Percentiles rank a stretch among this genome's conserved stretches.
Conservation (phyloP, 176 grass and related monocot species). For the sorghum (Sorghum bicolor) region DNA sequence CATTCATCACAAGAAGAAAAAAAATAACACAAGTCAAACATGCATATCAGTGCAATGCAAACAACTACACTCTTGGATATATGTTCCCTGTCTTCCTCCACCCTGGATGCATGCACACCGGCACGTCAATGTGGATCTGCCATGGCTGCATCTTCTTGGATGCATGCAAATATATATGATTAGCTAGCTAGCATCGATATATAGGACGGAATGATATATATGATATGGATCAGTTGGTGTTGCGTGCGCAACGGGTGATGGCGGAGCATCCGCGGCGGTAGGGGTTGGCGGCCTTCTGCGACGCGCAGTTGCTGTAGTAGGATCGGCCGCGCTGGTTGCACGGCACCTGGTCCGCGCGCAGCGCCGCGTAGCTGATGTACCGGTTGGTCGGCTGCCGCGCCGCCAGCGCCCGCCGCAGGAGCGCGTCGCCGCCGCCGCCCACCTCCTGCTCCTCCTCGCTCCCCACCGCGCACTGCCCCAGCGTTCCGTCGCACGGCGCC, state of each 20-base stretch:
- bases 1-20: background rate
- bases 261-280: conserved; percentile 67
- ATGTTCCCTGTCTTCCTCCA: background rate
- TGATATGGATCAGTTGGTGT: conserved; percentile 29
- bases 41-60: background rate
- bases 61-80: background rate
- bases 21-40: background rate
- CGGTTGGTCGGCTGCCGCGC: conserved; percentile 5
- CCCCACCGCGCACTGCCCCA: conserved; percentile 23
- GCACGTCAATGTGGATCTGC: background rate
- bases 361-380: conserved; percentile 55
- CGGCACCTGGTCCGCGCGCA: conserved; percentile 53
- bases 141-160: background rate
- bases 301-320: conserved; percentile 76
- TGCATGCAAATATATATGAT: background rate
- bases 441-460: background rate
- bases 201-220: too few species aligned
- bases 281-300: conserved; percentile 38
- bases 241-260: conserved; percentile 69
- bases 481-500: background rate
- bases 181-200: too few species aligned
- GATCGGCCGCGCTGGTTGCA: conserved; percentile 62
- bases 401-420: conserved; percentile 7
- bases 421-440: background rate
- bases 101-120: background rate